phyloP scores from a whole-genome alignment of 495 filamentous ascomycete species.

The Filosporella fistucella region DNA sequence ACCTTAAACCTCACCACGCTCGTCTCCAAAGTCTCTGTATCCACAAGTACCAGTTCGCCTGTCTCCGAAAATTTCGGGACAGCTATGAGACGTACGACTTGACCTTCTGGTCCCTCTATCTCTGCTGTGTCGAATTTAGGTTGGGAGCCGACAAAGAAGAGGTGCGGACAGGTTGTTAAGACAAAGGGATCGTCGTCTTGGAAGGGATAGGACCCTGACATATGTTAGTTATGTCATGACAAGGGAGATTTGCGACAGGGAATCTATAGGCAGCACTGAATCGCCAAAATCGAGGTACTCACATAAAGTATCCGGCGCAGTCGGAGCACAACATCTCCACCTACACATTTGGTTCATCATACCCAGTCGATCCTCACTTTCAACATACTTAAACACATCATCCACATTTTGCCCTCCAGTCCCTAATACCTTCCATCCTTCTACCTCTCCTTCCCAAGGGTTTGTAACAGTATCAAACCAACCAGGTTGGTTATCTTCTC shows the following conservation, averaged over 20 bases:
- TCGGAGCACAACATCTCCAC: slow-evolving; percentile 90
- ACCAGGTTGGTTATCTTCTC: slow-evolving; percentile 51
- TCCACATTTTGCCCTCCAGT: slow-evolving; percentile 90
- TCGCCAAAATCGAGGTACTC: slow-evolving; percentile 31
- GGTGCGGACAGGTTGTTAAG: slow-evolving; percentile 73
- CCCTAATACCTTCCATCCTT: slow-evolving; percentile 80
- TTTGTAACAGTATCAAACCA: slow-evolving; percentile 93
- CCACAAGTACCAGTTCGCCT: slow-evolving; percentile 77
- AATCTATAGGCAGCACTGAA: neutral
- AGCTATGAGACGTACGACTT: slow-evolving; percentile 68
- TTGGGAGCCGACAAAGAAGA: slow-evolving; percentile 89
- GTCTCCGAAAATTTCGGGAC: slow-evolving; percentile 81
- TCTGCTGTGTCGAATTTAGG: slow-evolving; percentile 72
- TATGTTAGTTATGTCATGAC: slow-evolving; percentile 7
- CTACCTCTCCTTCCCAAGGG: slow-evolving; percentile 84
- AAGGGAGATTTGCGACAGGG: no score
- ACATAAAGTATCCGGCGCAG: slow-evolving; percentile 95
- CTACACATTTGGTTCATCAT: slow-evolving; percentile 90
- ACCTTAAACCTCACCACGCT: slow-evolving; percentile 64
- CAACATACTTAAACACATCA: slow-evolving; percentile 87
- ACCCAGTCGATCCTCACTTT: slow-evolving; percentile 65
- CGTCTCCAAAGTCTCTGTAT: slow-evolving; percentile 76
- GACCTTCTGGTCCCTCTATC: slow-evolving; percentile 54
- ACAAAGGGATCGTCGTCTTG: slow-evolving; percentile 89
- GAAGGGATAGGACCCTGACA: slow-evolving; percentile 88